Base-by-base conservation (phyloP, 768 basidiomycete species). In the Ramaria rubella region DNA sequence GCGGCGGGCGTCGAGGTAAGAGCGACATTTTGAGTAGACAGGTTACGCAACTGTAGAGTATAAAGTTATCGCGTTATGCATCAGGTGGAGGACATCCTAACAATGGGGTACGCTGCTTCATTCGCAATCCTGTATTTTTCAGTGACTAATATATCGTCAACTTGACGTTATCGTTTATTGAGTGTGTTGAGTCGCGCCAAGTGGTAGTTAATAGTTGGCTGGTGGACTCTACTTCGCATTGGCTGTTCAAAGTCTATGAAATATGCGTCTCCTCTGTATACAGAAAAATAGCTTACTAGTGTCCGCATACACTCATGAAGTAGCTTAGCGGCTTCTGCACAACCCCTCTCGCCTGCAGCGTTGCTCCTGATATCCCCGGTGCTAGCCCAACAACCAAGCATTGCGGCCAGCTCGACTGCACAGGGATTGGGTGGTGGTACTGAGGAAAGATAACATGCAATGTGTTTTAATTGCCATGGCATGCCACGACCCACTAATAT, bases 341-440 rank as follows among this genome's bases (percentile, higher is more conserved):
- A 94, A 42, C 29, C 29, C 12, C n/a, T n/a, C n/a, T n/a, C n/a
- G n/a, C n/a, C n/a, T 14, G 71, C 67, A 1, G 68, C 69, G 4
- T 73, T 71, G 12, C 81, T 81, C 51, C 75, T 73, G 33, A 85
- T 59, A 68, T 94, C 90, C 14, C 73, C 70, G 6, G 78, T 78
- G 15, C 86, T 86, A 26, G 91, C 87, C 90, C 89, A 93, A 69
- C 91, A 94, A 33, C 83, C 82, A 31, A 94, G 81, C 87, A 94
- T 87, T 44, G 79, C 72, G 17, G 83, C 77, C 55, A 94, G 77
- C 68, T 91, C 83, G 27, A 79, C 68, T 5, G 79, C 81, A 89
- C 66, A 85, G 75, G 57, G 78, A 79, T 23, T 72, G 71, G 48
- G 75, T 69, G 30, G 71, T 68, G 58, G 72, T 81, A 82, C 63